Conservation (phyloP, 176 grass and related monocot species). For the Hordeum marinum region DNA sequence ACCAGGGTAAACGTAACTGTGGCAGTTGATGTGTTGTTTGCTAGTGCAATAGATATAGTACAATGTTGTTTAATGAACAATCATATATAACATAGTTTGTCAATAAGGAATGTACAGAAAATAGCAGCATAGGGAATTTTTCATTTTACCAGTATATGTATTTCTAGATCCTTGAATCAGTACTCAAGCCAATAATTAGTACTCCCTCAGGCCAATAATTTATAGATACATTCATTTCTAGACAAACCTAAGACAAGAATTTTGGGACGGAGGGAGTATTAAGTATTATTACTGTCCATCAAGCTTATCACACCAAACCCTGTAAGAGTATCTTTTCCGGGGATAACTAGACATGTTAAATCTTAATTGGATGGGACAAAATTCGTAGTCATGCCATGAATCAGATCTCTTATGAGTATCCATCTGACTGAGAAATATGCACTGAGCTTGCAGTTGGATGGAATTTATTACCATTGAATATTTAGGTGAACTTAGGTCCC, state of each 20-base stretch:
- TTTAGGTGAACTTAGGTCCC: background rate
- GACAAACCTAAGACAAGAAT: no score
- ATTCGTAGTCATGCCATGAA: background rate
- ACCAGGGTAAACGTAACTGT: conserved; percentile 13
- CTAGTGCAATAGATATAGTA: background rate
- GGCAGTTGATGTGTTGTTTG: background rate
- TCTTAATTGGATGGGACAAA: conserved; percentile 20
- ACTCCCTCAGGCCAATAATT: no score
- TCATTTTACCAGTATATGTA: background rate
- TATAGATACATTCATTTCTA: no score
- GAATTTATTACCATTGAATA: conserved; percentile 17
- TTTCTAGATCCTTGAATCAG: conserved; percentile 15
- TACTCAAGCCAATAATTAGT: background rate
- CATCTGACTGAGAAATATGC: conserved; percentile 17
- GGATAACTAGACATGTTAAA: conserved; percentile 8
- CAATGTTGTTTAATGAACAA: background rate
- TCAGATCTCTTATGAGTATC: background rate
- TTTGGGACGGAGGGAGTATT: no score
- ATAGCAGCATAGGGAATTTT: background rate
- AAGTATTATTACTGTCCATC: background rate
- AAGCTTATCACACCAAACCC: background rate
- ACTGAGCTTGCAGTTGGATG: conserved; percentile 16
- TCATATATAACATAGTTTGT: background rate
- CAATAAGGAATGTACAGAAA: background rate
- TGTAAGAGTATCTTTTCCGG: background rate